Evolutionary conservation across 2,329 filamentous ascomycete genomes (phyloP).

Genomic region (Apiospora phragmitis): DNA sequence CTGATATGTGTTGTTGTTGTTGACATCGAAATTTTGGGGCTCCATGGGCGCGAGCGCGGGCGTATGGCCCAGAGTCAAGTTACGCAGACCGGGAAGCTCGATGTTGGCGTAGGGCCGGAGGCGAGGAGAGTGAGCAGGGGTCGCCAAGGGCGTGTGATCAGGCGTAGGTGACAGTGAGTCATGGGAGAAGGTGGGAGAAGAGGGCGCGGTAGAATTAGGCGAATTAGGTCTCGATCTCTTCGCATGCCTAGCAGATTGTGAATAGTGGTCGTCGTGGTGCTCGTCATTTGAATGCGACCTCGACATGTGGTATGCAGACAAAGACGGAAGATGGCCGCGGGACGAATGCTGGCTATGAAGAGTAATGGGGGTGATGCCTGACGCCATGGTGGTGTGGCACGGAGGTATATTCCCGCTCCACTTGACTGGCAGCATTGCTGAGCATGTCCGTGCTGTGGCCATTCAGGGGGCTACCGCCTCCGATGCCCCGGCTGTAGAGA

Average conservation of each 20-base stretch:
- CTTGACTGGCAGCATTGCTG: constrained; percentile 60
- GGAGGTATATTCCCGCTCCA: constrained; percentile 57
- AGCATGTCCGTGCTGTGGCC: constrained; percentile 53
- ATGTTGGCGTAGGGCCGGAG: constrained; percentile 72
- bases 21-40: constrained; percentile 49
- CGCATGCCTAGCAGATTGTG: constrained; percentile 65
- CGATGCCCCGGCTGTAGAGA: constrained; percentile 47
- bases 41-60: constrained; percentile 61
- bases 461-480: constrained; percentile 40
- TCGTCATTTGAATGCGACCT: constrained; percentile 82
- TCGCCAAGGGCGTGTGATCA: constrained; percentile 97
- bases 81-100: constrained; percentile 83
- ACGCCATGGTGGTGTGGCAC: constrained; percentile 42
- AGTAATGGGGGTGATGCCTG: constrained; percentile 57
- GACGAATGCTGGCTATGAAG: constrained; percentile 47
- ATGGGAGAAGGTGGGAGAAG: constrained; percentile 94
- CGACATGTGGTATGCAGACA: constrained; percentile 93
- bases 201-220: constrained; percentile 92
- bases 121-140: constrained; percentile 90
- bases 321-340: constrained; percentile 68
- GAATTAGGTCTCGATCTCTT: constrained; percentile 93
- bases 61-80: constrained; percentile 55
- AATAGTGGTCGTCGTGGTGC: constrained; percentile 74
- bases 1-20: constrained; percentile 31
- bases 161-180: constrained; percentile 94